Conservation (phyloP, 345 rosid genomes). For the Dimocarpus longan region DNA sequence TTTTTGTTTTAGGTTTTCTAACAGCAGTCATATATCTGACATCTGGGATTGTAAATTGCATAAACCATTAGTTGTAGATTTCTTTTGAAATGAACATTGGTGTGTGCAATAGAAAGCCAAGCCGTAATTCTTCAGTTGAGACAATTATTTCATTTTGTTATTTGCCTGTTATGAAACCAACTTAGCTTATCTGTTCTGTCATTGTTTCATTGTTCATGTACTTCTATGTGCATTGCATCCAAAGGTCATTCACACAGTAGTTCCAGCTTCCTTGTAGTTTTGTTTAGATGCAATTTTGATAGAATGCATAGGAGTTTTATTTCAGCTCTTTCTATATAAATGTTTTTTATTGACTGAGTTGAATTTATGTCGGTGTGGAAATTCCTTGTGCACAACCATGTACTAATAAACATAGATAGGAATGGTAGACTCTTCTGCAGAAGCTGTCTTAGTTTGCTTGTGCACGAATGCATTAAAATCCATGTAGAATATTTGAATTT, state of each 20-base stretch:
- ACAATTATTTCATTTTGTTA: background rate
- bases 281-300: background rate
- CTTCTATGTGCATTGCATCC: background rate
- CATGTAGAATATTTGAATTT: background rate
- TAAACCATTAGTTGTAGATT: background rate
- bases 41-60: background rate
- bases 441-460: background rate
- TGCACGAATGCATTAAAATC: background rate
- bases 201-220: background rate
- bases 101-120: background rate
- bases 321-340: constrained; percentile 1
- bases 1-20: background rate
- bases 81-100: background rate
- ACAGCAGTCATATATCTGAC: background rate
- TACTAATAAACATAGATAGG: background rate
- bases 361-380: background rate
- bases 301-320: background rate
- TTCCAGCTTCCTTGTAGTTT: background rate
- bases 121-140: background rate
- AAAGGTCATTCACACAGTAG: background rate
- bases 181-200: constrained; percentile 5
- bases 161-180: background rate
- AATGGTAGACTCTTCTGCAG: background rate
- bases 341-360: background rate
- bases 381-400: background rate